Evolutionary conservation across 2,329 filamentous ascomycete species (phyloP), one percentile per base, ranked within the genome.

Genomic region (Atkinsonella texensis): DNA sequence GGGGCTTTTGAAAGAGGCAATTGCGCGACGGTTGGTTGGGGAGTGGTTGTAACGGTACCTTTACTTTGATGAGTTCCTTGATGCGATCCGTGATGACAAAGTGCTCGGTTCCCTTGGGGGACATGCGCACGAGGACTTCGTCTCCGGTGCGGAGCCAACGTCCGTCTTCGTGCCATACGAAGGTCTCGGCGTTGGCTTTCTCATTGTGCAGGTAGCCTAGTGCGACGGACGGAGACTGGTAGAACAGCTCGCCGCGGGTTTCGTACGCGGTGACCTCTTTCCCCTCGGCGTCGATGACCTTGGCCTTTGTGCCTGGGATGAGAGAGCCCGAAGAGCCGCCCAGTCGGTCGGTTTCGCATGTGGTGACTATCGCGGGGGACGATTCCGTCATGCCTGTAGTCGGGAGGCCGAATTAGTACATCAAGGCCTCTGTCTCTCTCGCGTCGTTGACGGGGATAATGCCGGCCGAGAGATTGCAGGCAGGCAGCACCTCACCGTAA

Each of bases 201-300:
- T 86, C 82, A 62, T 95, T 95, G 69, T 94, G 85, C 50, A 95
- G 70, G 59, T 96, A 96, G 1, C 90, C 90, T 0, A 95, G 68
- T 0, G 86, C 82, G 1, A 94, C 79, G 1, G 83, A 83, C 0
- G 89, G 89, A 0, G 80, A 81, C 63, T 88, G 86, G 20, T 95
- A 78, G 17, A 87, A 74, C 13, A 96, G 76, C 66, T 96, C 90
- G 38, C 90, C 90, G 0, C 84, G 86, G 45, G 81, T 79, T 55
- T 91, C 71, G 57, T 86, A 82, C 8, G 71, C 75, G 0, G 79
- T 84, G 43, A 90, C 74, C 59, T 89, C 85, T 2, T 74, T 72
- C 4, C 85, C 85, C 49, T 89, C 83, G 1, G 72, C 60, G 2
- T 79, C 78, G 42, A 91, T 70, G 10, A 90, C 69, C 56, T 84